Evolutionary conservation across 805 yeast species (phyloP).

Genomic region (Cyberlindnera mrakii): DNA sequence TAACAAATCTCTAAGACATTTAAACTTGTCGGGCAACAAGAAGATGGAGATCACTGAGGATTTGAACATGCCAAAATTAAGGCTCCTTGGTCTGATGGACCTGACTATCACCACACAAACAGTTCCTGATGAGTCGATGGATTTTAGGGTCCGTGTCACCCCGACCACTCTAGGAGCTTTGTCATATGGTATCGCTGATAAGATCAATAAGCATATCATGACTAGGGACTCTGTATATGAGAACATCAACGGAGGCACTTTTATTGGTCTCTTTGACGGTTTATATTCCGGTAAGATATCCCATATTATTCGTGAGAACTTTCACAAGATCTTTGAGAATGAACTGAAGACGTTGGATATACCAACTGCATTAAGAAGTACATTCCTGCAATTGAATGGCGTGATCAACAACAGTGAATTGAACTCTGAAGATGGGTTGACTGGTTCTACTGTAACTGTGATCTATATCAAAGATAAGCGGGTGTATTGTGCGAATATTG

Average conservation of each 20-base stretch:
- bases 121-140: slow-evolving; percentile 82
- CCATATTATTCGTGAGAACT: slow-evolving; percentile 62
- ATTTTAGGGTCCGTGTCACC: slow-evolving; percentile 84
- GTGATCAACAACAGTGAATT: slow-evolving; percentile 56
- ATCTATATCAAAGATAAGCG: slow-evolving; percentile 67
- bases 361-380: slow-evolving; percentile 71
- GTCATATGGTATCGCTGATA: slow-evolving; percentile 89
- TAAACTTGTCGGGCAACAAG: slow-evolving; percentile 90
- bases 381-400: slow-evolving; percentile 74
- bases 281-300: slow-evolving; percentile 61
- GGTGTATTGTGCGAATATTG: slow-evolving; percentile 80
- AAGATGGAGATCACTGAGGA: slow-evolving; percentile 84
- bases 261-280: slow-evolving; percentile 85
- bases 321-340: slow-evolving; percentile 59
- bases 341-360: slow-evolving; percentile 54
- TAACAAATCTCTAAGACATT: slow-evolving; percentile 66
- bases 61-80: slow-evolving; percentile 67
- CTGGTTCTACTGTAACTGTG: slow-evolving; percentile 84
- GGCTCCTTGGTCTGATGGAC: slow-evolving; percentile 85
- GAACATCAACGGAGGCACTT: slow-evolving; percentile 73
- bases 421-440: slow-evolving; percentile 58
- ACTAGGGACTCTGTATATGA: slow-evolving; percentile 84
- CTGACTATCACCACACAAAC: slow-evolving; percentile 85
- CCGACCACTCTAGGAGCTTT: slow-evolving; percentile 68
- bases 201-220: slow-evolving; percentile 66